A percentile compares a stretch with the other conserved stretches of the same genome.
Conservation (phyloP, 768 basidiomycete genomes). For the Boletus speciosus region DNA sequence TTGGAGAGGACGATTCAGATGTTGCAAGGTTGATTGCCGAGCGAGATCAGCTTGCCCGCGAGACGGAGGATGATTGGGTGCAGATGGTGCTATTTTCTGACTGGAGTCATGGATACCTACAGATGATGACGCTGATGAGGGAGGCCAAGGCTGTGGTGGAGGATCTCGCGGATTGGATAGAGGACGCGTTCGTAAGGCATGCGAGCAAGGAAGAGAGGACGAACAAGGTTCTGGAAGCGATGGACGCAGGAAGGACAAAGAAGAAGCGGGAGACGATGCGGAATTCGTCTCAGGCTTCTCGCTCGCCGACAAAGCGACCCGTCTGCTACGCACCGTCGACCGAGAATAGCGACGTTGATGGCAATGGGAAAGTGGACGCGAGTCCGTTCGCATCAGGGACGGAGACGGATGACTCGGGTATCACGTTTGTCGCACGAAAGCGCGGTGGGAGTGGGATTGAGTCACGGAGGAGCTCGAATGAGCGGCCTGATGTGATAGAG, state of each 20-base stretch:
- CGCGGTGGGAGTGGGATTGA: constrained; percentile 29
- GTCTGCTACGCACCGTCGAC: not conserved
- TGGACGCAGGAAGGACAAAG: constrained; percentile 19
- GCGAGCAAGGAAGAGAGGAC: constrained; percentile 27
- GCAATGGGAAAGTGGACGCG: constrained; percentile 11
- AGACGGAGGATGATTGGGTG: constrained; percentile 93
- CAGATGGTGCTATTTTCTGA: constrained; percentile 90
- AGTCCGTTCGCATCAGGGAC: constrained; percentile 46
- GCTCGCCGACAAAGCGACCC: constrained; percentile 23
- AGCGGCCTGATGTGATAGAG: constrained; percentile 9
- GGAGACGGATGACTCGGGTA: constrained; percentile 66
- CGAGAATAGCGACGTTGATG: constrained; percentile 1
- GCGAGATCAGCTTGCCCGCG: constrained; percentile 53
- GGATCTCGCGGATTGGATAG: constrained; percentile 90
- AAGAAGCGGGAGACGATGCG: constrained; percentile 24
- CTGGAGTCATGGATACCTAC: constrained; percentile 96
- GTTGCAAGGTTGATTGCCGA: constrained; percentile 50
- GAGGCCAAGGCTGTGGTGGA: constrained; percentile 78
- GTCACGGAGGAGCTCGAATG: constrained; percentile 22
- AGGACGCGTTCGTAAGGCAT: constrained; percentile 58
- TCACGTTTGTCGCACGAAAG: constrained; percentile 69
- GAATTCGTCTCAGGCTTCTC: constrained; percentile 20
- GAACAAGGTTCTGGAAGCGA: constrained; percentile 15
- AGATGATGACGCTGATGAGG: constrained; percentile 85
- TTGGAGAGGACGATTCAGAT: constrained; percentile 23